These are phyloP conservation scores for Xylariaceae sp. DNA, from an alignment of 2,329 filamentous ascomycete genomes.

Conservation along the genomic window DNA sequence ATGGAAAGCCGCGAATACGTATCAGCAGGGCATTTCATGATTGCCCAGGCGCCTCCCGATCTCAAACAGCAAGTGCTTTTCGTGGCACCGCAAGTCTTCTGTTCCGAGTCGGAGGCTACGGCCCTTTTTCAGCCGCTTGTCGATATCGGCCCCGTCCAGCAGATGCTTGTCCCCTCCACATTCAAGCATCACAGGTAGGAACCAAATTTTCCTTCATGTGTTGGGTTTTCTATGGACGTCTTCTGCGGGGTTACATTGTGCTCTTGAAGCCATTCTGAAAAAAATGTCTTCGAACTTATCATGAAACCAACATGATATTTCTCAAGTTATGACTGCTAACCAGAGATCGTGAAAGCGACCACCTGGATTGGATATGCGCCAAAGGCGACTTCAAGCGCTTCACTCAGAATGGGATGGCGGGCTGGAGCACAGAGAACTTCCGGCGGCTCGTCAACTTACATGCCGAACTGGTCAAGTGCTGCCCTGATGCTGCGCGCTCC, in stretches of 20 bases:
- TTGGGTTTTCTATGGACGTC: too few species aligned
- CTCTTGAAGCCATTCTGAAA: too few species aligned
- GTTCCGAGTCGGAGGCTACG: conserved; percentile 8
- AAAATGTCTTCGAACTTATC: too few species aligned
- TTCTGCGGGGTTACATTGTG: too few species aligned
- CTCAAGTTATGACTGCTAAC: too few species aligned
- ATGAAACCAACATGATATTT: too few species aligned
- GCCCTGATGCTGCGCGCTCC: conserved; percentile 2
- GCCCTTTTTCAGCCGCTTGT: conserved; percentile 15
- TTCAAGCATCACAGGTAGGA: conserved; percentile 20
- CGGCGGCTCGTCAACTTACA: conserved; percentile 1
- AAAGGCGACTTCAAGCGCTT: conserved; percentile 20
- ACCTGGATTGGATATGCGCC: conserved; percentile 14
- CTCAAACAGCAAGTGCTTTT: conserved; percentile 13
- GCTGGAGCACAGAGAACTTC: conserved; percentile 5
- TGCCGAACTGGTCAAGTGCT: conserved; percentile 1
- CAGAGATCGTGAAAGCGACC: too few species aligned
- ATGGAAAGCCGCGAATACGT: conserved; percentile 10
- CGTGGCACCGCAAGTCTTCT: conserved; percentile 9
- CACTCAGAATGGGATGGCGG: conserved; percentile 15
- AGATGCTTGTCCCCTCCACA: conserved; percentile 11
- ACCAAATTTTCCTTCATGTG: too few species aligned
- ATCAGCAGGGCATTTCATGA: conserved; percentile 16
- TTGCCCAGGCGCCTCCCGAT: conserved; percentile 14
- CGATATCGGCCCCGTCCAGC: conserved; percentile 15